Evolutionary conservation across 2,329 filamentous ascomycete genomes (phyloP).

Genomic region (Plectosphaerella cucumerina): DNA sequence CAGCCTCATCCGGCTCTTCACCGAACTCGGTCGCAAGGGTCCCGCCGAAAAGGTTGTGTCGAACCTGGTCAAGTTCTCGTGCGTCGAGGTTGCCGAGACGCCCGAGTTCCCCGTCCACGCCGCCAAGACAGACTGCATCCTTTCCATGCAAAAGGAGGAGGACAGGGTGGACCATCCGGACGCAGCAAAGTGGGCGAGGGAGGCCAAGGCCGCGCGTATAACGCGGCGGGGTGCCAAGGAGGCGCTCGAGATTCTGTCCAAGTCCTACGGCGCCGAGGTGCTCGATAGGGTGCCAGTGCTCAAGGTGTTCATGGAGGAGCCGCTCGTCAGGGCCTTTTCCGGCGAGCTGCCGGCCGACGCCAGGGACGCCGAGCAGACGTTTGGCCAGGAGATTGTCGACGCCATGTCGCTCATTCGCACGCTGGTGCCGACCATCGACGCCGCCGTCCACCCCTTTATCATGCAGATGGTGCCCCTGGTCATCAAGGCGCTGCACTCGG

Average conservation of each 20-base stretch:
- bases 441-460: conserved; percentile 72
- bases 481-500: conserved; percentile 81
- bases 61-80: conserved; percentile 96
- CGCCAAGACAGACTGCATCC: conserved; percentile 70
- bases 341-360: conserved; percentile 69
- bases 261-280: conserved; percentile 71
- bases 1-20: conserved; percentile 80
- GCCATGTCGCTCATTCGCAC: conserved; percentile 89
- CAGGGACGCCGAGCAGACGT: conserved; percentile 64
- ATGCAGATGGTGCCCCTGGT: conserved; percentile 80
- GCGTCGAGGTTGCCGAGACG: conserved; percentile 95
- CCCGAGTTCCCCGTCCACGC: conserved; percentile 89
- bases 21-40: conserved; percentile 70
- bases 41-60: conserved; percentile 94
- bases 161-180: conserved; percentile 91
- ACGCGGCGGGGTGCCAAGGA: conserved; percentile 92
- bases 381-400: conserved; percentile 92
- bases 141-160: conserved; percentile 96
- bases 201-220: conserved; percentile 84
- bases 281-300: conserved; percentile 84
- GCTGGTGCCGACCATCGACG: conserved; percentile 83
- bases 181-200: conserved; percentile 81
- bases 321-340: conserved; percentile 70
- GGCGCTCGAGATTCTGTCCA: conserved; percentile 81
- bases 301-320: conserved; percentile 73